Evolutionary conservation across 345 rosid species (phyloP).

Genomic region (Gossypium longicalyx): DNA sequence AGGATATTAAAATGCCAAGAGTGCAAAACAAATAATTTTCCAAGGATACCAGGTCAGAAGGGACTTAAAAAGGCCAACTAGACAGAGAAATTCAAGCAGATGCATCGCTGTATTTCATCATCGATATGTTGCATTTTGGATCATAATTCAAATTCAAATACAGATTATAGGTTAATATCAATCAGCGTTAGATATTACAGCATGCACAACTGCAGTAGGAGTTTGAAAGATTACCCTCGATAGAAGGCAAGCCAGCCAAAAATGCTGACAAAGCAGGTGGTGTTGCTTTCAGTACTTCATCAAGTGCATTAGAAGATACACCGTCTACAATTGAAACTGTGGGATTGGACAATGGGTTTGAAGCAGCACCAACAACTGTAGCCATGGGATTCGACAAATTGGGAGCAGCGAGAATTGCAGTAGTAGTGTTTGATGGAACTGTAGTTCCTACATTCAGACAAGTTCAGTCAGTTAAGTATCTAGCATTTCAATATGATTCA

Average conservation of each 20-base stretch:
- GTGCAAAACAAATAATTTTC: background rate
- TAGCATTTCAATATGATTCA: constrained; percentile 6
- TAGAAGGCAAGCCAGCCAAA: constrained; percentile 65
- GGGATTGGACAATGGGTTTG: constrained; percentile 40
- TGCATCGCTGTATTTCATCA: background rate
- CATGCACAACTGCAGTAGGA: constrained; percentile 1
- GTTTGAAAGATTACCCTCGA: constrained; percentile 54
- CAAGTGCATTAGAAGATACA: constrained; percentile 41
- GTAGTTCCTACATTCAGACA: constrained; percentile 32
- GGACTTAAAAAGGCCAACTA: background rate
- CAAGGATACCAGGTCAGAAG: background rate
- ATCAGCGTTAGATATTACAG: background rate
- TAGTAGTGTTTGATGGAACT: constrained; percentile 29
- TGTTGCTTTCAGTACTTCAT: constrained; percentile 72
- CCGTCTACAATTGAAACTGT: constrained; percentile 32
- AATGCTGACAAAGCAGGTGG: constrained; percentile 71
- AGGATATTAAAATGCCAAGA: background rate
- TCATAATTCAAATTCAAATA: background rate
- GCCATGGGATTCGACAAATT: constrained; percentile 35
- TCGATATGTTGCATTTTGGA: background rate
- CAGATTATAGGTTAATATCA: background rate
- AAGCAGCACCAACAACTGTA: constrained; percentile 3
- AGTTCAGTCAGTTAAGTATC: constrained; percentile 1
- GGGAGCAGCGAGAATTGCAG: constrained; percentile 32
- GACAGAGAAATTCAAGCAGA: background rate